These are phyloP conservation scores for Candida namnaoensis DNA, from an alignment of 805 yeast species.

Conservation along the genomic window DNA sequence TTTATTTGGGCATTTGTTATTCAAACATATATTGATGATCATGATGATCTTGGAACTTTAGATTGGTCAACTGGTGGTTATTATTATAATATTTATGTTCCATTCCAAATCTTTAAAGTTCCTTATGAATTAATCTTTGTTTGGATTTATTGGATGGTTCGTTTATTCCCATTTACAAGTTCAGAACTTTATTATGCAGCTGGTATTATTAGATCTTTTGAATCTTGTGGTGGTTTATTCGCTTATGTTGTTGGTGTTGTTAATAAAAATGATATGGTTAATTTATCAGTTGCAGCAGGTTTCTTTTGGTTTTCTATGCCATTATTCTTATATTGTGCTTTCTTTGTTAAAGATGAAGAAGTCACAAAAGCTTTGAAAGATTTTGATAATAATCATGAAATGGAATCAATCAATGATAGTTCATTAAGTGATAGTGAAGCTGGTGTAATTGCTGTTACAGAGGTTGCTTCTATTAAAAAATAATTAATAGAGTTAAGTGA, in stretches of 20 bases:
- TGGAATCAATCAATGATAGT: no score
- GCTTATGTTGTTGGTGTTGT: constrained; percentile 15
- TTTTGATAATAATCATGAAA: no score
- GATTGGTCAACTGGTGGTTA: constrained; percentile 14
- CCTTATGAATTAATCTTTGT: constrained; percentile 14
- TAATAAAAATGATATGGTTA: constrained; percentile 14
- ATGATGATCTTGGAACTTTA: constrained; percentile 5
- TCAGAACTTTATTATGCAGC: constrained; percentile 13
- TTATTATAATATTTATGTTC: constrained; percentile 12
- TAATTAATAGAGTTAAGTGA: no score
- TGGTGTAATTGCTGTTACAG: no score
- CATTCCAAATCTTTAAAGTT: constrained; percentile 15
- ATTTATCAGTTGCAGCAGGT: constrained; percentile 17
- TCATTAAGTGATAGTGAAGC: no score
- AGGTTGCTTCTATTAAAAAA: no score
- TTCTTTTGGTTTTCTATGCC: constrained; percentile 12
- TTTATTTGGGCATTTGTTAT: constrained; percentile 14
- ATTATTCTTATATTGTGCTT: constrained; percentile 4
- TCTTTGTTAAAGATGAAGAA: constrained; percentile 3
- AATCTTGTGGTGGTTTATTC: constrained; percentile 14
- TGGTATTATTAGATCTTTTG: constrained; percentile 16
- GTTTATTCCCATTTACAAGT: constrained; percentile 11
- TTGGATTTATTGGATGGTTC: constrained; percentile 19
- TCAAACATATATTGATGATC: constrained; percentile 4
- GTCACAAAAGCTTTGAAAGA: no score